Percentiles rank a stretch among this genome's conserved stretches.
Conservation (phyloP, 2,329 filamentous ascomycete genomes). For the Davidsoniella virescens region DNA sequence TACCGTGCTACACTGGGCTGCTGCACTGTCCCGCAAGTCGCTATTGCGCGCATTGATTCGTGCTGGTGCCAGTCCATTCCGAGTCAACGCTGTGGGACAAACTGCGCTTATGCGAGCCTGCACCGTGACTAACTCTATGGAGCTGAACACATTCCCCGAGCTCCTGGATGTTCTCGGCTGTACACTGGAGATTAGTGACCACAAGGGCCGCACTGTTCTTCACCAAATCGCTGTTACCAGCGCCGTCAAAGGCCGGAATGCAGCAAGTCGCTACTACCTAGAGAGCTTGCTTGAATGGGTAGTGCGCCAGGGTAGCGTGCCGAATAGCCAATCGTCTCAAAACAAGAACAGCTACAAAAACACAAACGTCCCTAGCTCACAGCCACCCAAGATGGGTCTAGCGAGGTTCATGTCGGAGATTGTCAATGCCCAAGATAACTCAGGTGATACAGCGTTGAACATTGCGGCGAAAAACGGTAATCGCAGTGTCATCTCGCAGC, state of each 20-base stretch:
- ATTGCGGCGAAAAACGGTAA: conserved; percentile 88
- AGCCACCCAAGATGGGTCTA: conserved; percentile 57
- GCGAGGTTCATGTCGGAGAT: conserved; percentile 94
- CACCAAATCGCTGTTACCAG: conserved; percentile 95
- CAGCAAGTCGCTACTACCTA: conserved; percentile 87
- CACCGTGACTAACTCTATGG: conserved; percentile 84
- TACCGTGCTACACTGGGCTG: conserved; percentile 90
- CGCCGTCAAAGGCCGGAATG: conserved; percentile 81
- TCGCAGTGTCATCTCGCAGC: conserved; percentile 85
- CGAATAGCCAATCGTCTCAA: conserved; percentile 32
- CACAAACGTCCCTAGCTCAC: conserved; percentile 25
- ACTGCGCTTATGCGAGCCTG: conserved; percentile 88
- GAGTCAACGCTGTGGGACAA: conserved; percentile 79
- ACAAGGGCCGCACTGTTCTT: conserved; percentile 76
- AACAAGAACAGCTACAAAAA: conserved; percentile 20
- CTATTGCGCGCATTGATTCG: conserved; percentile 67
- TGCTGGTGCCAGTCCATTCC: conserved; percentile 71
- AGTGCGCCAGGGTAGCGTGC: conserved; percentile 61
- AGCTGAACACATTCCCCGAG: conserved; percentile 78
- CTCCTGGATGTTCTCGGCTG: conserved; percentile 75
- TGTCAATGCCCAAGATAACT: conserved; percentile 86
- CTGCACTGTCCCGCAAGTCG: conserved; percentile 73
- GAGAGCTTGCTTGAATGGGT: conserved; percentile 91
- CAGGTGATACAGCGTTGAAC: conserved; percentile 87
- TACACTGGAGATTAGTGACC: conserved; percentile 80